phyloP scores from a whole-genome alignment of 768 basidiomycete genomes.

The Tulasnella sp. region DNA sequence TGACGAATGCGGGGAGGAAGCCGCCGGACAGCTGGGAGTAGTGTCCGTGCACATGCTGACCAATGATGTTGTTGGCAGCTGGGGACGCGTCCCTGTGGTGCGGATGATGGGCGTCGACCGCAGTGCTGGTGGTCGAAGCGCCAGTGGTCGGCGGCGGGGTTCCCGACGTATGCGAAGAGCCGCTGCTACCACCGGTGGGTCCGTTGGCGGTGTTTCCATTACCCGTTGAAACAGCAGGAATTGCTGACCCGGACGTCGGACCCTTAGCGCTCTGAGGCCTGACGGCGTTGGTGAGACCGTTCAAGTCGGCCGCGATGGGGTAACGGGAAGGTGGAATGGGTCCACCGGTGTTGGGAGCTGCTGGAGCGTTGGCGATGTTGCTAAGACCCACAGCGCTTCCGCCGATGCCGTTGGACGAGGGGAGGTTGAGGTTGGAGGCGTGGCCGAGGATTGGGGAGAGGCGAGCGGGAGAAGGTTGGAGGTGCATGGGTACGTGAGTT shows the following conservation, averaged over 20 bases:
- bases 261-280: constrained; percentile 1
- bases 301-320: constrained; percentile 50
- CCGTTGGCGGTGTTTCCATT: constrained; percentile 5
- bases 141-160: constrained; percentile 1
- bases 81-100: not conserved
- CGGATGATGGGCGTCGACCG: not conserved
- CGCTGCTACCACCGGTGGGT: not conserved
- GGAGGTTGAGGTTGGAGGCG: not conserved
- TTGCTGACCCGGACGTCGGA: not conserved
- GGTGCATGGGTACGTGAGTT: constrained; percentile 12
- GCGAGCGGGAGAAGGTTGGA: constrained; percentile 12
- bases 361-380: not conserved
- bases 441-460: constrained; percentile 12
- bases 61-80: not conserved
- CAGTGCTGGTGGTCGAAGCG: not conserved
- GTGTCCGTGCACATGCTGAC: constrained; percentile 6
- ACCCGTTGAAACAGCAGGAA: not conserved
- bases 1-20: constrained; percentile 5
- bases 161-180: not conserved
- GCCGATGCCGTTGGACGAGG: constrained; percentile 3
- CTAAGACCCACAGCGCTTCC: constrained; percentile 2
- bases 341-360: not conserved
- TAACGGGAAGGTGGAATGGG: constrained; percentile 55
- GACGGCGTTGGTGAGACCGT: constrained; percentile 3
- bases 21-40: constrained; percentile 5